Conservation (phyloP, 345 rosid species). For the Laguncularia racemosa region DNA sequence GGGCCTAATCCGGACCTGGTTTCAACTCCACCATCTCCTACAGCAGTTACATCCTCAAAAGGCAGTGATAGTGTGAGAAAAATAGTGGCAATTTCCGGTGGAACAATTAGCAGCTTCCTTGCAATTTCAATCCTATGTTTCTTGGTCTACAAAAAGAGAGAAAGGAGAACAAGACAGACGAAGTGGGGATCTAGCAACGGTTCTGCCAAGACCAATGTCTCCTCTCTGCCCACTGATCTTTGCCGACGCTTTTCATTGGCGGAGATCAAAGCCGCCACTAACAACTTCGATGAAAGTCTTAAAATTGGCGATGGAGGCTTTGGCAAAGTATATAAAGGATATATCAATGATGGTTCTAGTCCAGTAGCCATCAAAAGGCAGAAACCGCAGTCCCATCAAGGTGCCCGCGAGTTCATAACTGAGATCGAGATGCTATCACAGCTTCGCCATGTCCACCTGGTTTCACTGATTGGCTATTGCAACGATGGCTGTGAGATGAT, state of each 20-base stretch:
- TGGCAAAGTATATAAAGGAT: conserved; percentile 18
- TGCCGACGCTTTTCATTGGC: conserved; percentile 34
- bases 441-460: conserved; percentile 39
- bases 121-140: not conserved
- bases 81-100: not conserved
- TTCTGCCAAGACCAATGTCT: conserved; percentile 19
- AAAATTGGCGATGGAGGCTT: conserved; percentile 34
- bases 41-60: too few relatives aligned
- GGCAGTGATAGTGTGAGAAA: not conserved
- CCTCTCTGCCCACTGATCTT: conserved; percentile 16
- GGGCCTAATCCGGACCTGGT: too few relatives aligned
- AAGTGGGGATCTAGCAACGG: not conserved
- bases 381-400: conserved; percentile 42
- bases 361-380: conserved; percentile 46
- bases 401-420: conserved; percentile 39
- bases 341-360: conserved; percentile 27
- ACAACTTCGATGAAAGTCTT: conserved; percentile 31
- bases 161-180: too few relatives aligned
- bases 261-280: conserved; percentile 37
- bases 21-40: too few relatives aligned
- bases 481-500: conserved; percentile 44
- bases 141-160: not conserved
- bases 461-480: conserved; percentile 45
- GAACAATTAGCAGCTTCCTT: not conserved
- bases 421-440: conserved; percentile 49